These are phyloP conservation scores for Russula sp. DNA, from an alignment of 768 basidiomycete species.

Conservation along the genomic window DNA sequence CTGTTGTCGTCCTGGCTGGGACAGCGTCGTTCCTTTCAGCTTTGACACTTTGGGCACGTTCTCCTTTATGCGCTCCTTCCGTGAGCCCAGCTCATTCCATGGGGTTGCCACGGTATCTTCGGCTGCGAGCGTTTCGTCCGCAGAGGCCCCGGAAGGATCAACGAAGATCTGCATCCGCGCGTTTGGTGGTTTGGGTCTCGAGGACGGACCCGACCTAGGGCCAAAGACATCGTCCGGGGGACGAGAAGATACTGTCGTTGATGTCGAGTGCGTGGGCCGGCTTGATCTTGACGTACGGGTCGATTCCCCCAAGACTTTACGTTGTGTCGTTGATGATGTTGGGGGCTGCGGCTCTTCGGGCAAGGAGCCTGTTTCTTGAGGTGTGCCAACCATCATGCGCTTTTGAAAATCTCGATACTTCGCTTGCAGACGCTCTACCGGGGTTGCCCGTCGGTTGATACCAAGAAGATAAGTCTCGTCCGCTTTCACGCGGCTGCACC, in stretches of 20 bases:
- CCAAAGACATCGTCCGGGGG: conserved; percentile 36
- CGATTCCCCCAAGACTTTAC: conserved; percentile 47
- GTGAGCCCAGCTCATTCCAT: conserved; percentile 74
- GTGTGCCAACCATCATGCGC: conserved; percentile 69
- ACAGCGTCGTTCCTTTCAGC: conserved; percentile 62
- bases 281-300: conserved; percentile 36
- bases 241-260: conserved; percentile 31
- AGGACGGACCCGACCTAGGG: conserved; percentile 32
- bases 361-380: conserved; percentile 31
- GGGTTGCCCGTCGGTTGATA: conserved; percentile 76
- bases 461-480: conserved; percentile 87
- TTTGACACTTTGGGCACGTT: conserved; percentile 70
- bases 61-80: conserved; percentile 76
- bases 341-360: conserved; percentile 38
- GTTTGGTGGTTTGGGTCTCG: conserved; percentile 48
- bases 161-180: conserved; percentile 65
- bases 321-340: conserved; percentile 38
- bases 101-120: conserved; percentile 40
- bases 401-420: conserved; percentile 86
- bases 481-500: conserved; percentile 74
- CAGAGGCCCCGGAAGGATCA: conserved; percentile 60
- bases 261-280: conserved; percentile 32
- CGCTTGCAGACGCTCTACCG: conserved; percentile 73
- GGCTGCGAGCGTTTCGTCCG: conserved; percentile 46
- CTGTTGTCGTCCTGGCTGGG: conserved; percentile 56